Conservation (phyloP, 148 eudicot genomes). For the Persicaria maculosa region DNA sequence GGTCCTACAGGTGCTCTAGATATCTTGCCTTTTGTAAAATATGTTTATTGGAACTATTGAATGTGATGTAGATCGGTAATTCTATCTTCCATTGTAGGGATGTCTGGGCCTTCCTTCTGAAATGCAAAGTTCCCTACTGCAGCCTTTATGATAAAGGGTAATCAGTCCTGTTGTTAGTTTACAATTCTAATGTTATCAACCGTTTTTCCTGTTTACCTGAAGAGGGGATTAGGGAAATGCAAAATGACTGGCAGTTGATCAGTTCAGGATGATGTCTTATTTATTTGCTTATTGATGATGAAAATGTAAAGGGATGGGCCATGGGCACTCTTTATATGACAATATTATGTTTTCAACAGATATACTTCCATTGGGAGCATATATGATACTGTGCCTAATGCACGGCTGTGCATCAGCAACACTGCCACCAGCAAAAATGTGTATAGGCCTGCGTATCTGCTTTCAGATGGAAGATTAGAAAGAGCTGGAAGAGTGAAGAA, state of each 20-base stretch:
- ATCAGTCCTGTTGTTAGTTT: slow-evolving; percentile 10
- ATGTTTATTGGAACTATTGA: neutral
- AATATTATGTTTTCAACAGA: slow-evolving; percentile 26
- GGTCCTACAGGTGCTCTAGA: slow-evolving; percentile 81
- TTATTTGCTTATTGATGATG: neutral
- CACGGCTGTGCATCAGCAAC: slow-evolving; percentile 37
- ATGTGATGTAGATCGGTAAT: neutral
- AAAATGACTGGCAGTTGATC: neutral
- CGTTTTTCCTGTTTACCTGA: neutral
- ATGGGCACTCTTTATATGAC: neutral
- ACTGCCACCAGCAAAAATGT: slow-evolving; percentile 37
- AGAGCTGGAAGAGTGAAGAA: slow-evolving; percentile 91
- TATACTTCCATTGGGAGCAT: slow-evolving; percentile 95
- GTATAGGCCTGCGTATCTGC: slow-evolving; percentile 76
- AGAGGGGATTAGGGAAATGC: neutral
- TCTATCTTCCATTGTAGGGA: slow-evolving; percentile 49
- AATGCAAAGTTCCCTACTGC: slow-evolving; percentile 91
- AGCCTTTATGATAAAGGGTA: slow-evolving; percentile 98
- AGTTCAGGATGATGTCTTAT: neutral
- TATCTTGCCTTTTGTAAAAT: neutral
- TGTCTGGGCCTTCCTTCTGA: slow-evolving; percentile 89
- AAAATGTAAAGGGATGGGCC: neutral
- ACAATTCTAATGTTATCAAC: neutral
- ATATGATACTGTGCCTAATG: slow-evolving; percentile 90
- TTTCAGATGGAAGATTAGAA: slow-evolving; percentile 92